phyloP scores from a whole-genome alignment of 352 stramenopile species.

The Pythium phragmiticola region DNA sequence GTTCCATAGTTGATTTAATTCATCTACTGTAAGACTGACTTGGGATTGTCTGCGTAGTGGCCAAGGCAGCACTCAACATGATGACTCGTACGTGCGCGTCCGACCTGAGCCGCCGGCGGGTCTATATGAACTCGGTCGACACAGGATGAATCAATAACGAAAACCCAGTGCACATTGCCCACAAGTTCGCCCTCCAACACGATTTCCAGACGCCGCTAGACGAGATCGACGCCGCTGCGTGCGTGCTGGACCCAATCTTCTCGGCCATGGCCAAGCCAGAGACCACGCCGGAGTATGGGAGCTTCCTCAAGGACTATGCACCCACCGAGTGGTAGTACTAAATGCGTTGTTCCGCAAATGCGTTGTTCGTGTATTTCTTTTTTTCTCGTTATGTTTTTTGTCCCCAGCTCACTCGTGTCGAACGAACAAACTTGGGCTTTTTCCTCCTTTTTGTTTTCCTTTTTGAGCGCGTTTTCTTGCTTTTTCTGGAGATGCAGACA shows the following conservation, averaged over 20 bases:
- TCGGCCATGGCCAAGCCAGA: slow-evolving; percentile 41
- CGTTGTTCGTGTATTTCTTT: slow-evolving; percentile 14
- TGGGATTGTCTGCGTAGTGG: slow-evolving; percentile 41
- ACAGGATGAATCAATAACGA: slow-evolving; percentile 99
- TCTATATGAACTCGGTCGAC: slow-evolving; percentile 98
- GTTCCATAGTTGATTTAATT: not conserved
- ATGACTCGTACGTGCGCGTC: slow-evolving; percentile 95
- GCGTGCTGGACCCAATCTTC: slow-evolving; percentile 95
- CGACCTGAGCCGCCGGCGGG: slow-evolving; percentile 89
- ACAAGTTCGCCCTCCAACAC: slow-evolving; percentile 79
- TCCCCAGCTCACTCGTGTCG: not conserved
- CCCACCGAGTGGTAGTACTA: slow-evolving; percentile 78
- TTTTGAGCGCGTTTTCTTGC: slow-evolving; percentile 30
- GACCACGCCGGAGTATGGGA: slow-evolving; percentile 39
- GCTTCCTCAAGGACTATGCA: slow-evolving; percentile 88
- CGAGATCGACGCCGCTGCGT: slow-evolving; percentile 94
- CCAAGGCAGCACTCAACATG: slow-evolving; percentile 98
- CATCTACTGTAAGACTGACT: not conserved
- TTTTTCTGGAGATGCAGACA: slow-evolving; percentile 27
- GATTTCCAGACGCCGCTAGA: slow-evolving; percentile 97
- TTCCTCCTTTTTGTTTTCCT: slow-evolving; percentile 35
- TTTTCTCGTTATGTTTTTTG: slow-evolving; percentile 22
- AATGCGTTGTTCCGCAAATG: slow-evolving; percentile 14
- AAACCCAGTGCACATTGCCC: slow-evolving; percentile 92
- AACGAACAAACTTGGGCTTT: slow-evolving; percentile 16